Conservation (phyloP, 2,329 filamentous ascomycete genomes). For the Xylariaceae sp. region DNA sequence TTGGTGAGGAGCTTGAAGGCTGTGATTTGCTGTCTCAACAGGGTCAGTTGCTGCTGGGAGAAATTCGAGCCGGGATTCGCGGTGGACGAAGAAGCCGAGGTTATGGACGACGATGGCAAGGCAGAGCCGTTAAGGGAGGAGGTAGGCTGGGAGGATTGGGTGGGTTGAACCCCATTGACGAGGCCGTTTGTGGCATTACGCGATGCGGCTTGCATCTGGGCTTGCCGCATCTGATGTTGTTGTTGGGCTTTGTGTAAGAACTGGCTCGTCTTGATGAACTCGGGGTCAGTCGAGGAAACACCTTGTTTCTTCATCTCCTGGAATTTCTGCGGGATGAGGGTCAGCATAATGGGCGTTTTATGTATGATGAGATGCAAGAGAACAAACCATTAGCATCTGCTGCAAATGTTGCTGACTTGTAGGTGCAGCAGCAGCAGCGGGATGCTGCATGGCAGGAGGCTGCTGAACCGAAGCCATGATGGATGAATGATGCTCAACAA, state of each 20-base stretch:
- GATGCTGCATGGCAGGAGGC: conserved; percentile 64
- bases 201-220: conserved; percentile 45
- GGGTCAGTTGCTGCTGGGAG: conserved; percentile 71
- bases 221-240: conserved; percentile 56
- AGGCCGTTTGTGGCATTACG: conserved; percentile 54
- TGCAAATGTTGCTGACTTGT: conserved; percentile 75
- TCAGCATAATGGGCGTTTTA: conserved; percentile 5
- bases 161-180: conserved; percentile 46
- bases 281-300: conserved; percentile 76
- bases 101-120: conserved; percentile 33
- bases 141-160: conserved; percentile 35
- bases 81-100: conserved; percentile 33
- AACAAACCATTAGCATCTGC: conserved; percentile 61
- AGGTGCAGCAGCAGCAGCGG: conserved; percentile 55
- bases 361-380: neutral
- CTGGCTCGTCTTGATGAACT: conserved; percentile 77
- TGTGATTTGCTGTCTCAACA: conserved; percentile 79
- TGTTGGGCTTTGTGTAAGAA: conserved; percentile 70
- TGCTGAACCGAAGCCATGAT: conserved; percentile 79
- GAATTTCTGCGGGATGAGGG: conserved; percentile 62
- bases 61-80: conserved; percentile 52
- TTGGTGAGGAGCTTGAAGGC: conserved; percentile 89
- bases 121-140: conserved; percentile 36
- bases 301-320: conserved; percentile 84
- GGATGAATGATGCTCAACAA: conserved; percentile 18